Evolutionary conservation across 257 asterid species (phyloP).

Genomic region (Pogostemon cablin): DNA sequence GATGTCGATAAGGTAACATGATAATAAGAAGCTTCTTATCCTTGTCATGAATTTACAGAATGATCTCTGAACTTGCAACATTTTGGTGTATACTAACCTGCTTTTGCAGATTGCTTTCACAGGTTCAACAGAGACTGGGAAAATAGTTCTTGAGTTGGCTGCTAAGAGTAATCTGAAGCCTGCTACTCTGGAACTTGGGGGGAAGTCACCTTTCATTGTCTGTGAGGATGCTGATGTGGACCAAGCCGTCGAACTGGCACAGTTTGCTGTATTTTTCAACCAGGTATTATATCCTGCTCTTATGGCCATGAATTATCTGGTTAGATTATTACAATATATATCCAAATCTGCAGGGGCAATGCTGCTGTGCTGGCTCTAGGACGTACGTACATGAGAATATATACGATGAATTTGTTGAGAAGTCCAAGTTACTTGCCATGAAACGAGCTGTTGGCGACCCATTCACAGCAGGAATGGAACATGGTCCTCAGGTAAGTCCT

Average conservation of each 20-base stretch:
- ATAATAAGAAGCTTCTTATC: constrained; percentile 19
- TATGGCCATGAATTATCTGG: neutral
- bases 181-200: constrained; percentile 96
- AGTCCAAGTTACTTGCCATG: constrained; percentile 73
- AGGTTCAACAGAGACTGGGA: constrained; percentile 92
- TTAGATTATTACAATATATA: no score
- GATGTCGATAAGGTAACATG: constrained; percentile 90
- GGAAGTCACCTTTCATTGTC: constrained; percentile 94
- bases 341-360: constrained; percentile 70
- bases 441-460: constrained; percentile 95
- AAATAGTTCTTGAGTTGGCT: constrained; percentile 64
- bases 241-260: constrained; percentile 87
- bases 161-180: constrained; percentile 94
- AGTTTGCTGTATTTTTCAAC: constrained; percentile 88
- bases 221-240: constrained; percentile 98
- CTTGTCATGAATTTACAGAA: neutral
- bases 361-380: constrained; percentile 96
- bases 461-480: constrained; percentile 77
- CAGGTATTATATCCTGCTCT: constrained; percentile 59
- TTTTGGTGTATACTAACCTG: no score
- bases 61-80: no score
- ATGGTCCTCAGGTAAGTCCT: constrained; percentile 88
- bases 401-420: constrained; percentile 82
- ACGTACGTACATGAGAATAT: constrained; percentile 86
- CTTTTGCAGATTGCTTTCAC: constrained; percentile 89